Base-by-base conservation (phyloP, 1,139 yeast genomes). In the Scheffersomyces lignicola region DNA sequence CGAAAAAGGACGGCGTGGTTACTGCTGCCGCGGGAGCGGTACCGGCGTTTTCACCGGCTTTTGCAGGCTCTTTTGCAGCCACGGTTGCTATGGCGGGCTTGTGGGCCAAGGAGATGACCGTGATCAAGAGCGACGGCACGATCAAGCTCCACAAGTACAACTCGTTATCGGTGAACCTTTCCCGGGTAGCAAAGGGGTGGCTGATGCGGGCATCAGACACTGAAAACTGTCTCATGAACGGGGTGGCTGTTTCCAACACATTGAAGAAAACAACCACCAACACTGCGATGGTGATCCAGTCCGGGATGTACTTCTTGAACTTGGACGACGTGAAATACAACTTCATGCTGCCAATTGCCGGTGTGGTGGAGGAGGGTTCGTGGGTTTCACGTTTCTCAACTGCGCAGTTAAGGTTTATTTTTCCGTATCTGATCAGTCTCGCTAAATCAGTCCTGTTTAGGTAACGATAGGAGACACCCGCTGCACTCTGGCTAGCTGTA, bases 121-220 rank as follows among this genome's bases (percentile, higher is more conserved):
- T 29, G 3, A 60, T 54, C 4, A 54, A 33, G 11, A 42, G 22
- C 3, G 48, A 29, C 2, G 67, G 65, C 4, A 58, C 35, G 1
- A 60, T 34, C 18, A 49, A 51, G 12, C 60, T 51, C 28, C 58
- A 45, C 5, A 59, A 23, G 33, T 60, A 58, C 22, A 62, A 45
- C 35, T 52, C 44, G 32, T 49, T 42, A 39, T 60, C 67, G 16
- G 56, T 56, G 22, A 73, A 70, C 32, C 73, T 65, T 52, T 76
- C 76, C 5, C 43, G 41, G 23, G 54, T 58, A 4, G 75, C 65
- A 44, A 69, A 75, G 16, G 78, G 76, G 46, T 73, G 76, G 28
- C 64, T 62, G 18, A 76, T 63, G 3, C 51, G 51, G 11, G 58
- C 46, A 47, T 70, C 70, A n/a, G 48, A 46, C 11, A 68, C 38